These are phyloP conservation scores for Talaromyces thailandensis DNA, from an alignment of 495 filamentous ascomycete genomes.

Conservation along the genomic window DNA sequence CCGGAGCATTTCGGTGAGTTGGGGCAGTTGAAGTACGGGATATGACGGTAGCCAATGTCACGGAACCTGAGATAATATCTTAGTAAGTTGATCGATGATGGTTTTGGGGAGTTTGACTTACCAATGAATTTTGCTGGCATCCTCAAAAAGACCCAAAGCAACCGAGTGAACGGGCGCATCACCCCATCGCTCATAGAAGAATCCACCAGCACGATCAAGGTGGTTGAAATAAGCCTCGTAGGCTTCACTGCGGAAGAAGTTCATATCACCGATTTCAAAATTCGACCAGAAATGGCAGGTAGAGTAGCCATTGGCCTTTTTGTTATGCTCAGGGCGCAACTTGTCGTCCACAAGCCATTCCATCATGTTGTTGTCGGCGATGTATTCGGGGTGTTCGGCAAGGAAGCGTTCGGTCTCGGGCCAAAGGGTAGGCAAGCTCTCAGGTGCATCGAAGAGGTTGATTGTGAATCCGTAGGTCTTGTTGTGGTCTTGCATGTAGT, in stretches of 20 bases:
- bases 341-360: slow-evolving; percentile 75
- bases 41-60: slow-evolving; percentile 97
- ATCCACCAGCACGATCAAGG: slow-evolving; percentile 79
- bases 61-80: slow-evolving; percentile 65
- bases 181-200: slow-evolving; percentile 92
- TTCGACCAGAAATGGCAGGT: slow-evolving; percentile 99
- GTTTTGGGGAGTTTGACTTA: slow-evolving; percentile 33
- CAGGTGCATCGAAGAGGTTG: slow-evolving; percentile 87
- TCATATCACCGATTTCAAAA: slow-evolving; percentile 95
- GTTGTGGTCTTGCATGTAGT: slow-evolving; percentile 94
- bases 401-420: slow-evolving; percentile 87
- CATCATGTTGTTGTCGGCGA: slow-evolving; percentile 77
- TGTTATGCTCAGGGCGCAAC: slow-evolving; percentile 69
- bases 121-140: slow-evolving; percentile 90
- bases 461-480: slow-evolving; percentile 99
- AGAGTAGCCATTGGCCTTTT: slow-evolving; percentile 80
- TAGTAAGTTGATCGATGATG: background rate
- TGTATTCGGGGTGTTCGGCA: slow-evolving; percentile 69
- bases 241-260: slow-evolving; percentile 82
- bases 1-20: slow-evolving; percentile 91
- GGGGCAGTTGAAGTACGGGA: slow-evolving; percentile 97
- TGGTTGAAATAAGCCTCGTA: slow-evolving; percentile 98
- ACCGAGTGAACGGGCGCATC: slow-evolving; percentile 92
- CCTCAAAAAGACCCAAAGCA: slow-evolving; percentile 88
- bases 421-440: slow-evolving; percentile 86